Conservation (phyloP, 768 basidiomycete genomes). For the Dacryopinax primogenitus region DNA sequence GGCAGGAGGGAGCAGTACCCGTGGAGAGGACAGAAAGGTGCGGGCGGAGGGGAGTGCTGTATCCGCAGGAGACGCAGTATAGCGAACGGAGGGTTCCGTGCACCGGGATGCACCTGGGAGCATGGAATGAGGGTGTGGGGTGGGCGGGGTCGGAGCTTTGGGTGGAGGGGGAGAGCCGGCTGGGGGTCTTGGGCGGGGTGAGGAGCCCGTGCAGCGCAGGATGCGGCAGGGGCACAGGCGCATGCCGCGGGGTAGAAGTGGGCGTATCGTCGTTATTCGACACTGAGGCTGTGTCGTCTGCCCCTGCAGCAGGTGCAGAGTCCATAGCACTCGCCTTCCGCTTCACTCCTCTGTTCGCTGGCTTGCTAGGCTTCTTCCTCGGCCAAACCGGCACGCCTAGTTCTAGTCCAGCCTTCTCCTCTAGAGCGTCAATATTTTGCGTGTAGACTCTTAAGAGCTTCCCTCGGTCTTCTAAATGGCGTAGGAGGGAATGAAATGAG, state of each 20-base stretch:
- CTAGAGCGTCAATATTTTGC: conserved; percentile 86
- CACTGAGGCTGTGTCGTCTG: background rate
- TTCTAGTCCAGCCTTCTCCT: conserved; percentile 71
- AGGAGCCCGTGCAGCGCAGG: conserved; percentile 5
- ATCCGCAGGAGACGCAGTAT: conserved; percentile 70
- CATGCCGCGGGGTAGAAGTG: background rate
- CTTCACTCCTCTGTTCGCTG: conserved; percentile 23
- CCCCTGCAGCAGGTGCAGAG: background rate
- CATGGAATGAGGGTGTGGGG: conserved; percentile 37
- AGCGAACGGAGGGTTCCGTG: conserved; percentile 74
- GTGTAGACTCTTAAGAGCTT: conserved; percentile 78
- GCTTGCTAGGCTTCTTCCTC: conserved; percentile 37
- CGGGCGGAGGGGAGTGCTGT: conserved; percentile 51
- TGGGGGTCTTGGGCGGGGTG: background rate
- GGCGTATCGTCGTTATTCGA: background rate
- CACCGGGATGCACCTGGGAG: conserved; percentile 74
- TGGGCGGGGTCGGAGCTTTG: conserved; percentile 11
- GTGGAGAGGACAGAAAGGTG: conserved; percentile 46
- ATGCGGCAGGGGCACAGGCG: background rate
- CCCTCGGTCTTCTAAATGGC: conserved; percentile 59
- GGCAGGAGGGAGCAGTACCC: conserved; percentile 62
- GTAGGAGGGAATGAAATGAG: conserved; percentile 64
- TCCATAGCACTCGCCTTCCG: conserved; percentile 18
- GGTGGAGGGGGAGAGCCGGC: conserved; percentile 13
- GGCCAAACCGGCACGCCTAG: conserved; percentile 70